Percentiles rank a stretch among this genome's conserved stretches.
Conservation (phyloP, 208 protist genomes). For the Entamoeba moshkovskii region DNA sequence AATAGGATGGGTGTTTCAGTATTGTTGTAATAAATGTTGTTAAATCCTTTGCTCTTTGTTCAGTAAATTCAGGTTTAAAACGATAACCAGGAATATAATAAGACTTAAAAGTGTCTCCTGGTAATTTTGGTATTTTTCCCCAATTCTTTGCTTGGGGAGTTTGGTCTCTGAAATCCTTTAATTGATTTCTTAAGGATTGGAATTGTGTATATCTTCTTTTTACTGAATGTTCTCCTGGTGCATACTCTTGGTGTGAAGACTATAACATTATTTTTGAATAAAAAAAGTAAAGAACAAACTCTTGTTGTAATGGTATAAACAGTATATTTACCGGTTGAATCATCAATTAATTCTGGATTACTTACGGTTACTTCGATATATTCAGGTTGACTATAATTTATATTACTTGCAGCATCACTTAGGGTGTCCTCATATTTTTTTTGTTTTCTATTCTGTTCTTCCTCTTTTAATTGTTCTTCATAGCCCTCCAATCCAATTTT, state of each 20-base stretch:
- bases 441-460: neutral
- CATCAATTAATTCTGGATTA: neutral
- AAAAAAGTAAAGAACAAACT: neutral
- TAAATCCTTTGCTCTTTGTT: neutral
- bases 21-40: neutral
- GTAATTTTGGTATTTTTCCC: neutral
- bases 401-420: neutral
- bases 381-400: neutral
- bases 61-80: neutral
- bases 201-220: neutral
- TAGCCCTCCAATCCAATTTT: too few relatives aligned
- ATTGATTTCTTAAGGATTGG: neutral
- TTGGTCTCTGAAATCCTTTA: neutral
- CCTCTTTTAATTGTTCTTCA: neutral
- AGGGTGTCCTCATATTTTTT: neutral
- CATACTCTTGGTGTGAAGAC: neutral
- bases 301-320: neutral
- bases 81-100: neutral
- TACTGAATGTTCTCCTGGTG: neutral
- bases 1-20: neutral
- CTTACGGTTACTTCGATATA: neutral
- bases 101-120: neutral
- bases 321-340: neutral
- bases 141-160: neutral
- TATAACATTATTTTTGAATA: neutral